These are phyloP conservation scores for Saccharum hybrid DNA, from an alignment of 202 grass and related monocot genomes.

Conservation along the genomic window DNA sequence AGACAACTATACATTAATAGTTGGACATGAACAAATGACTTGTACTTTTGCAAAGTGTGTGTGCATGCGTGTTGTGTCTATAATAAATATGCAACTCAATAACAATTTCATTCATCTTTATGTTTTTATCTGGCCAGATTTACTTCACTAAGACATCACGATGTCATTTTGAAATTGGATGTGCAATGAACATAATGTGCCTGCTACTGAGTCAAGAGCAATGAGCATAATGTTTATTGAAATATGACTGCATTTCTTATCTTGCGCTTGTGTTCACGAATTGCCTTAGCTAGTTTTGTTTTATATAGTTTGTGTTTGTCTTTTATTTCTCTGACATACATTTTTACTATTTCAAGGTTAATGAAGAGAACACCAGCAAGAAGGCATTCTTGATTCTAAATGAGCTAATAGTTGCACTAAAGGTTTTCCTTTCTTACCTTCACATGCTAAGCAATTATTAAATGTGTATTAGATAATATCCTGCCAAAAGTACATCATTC, in stretches of 20 bases:
- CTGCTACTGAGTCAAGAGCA: no score
- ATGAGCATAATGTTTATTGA: constrained; percentile 36
- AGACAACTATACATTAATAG: neutral
- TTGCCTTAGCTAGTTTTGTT: constrained; percentile 27
- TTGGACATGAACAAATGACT: neutral
- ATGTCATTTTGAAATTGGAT: constrained; percentile 22
- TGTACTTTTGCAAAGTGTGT: constrained; percentile 15
- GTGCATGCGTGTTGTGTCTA: neutral
- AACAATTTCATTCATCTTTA: constrained; percentile 8
- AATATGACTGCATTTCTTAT: constrained; percentile 17
- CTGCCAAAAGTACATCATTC: constrained; percentile 11
- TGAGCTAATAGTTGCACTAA: constrained; percentile 85
- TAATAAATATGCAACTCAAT: constrained; percentile 10
- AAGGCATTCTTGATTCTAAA: constrained; percentile 98
- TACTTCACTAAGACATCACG: constrained; percentile 5
- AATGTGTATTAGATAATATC: constrained; percentile 28
- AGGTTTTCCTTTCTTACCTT: constrained; percentile 55
- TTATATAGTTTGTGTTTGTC: constrained; percentile 11
- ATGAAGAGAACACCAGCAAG: constrained; percentile 80
- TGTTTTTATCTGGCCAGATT: constrained; percentile 1
- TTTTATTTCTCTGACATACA: constrained; percentile 39
- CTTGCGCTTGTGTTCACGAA: constrained; percentile 26
- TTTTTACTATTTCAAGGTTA: constrained; percentile 64
- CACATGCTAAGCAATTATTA: neutral
- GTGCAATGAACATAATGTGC: no score